phyloP scores from a whole-genome alignment of 2,329 filamentous ascomycete genomes.

The Tolypocladium nubicola region DNA sequence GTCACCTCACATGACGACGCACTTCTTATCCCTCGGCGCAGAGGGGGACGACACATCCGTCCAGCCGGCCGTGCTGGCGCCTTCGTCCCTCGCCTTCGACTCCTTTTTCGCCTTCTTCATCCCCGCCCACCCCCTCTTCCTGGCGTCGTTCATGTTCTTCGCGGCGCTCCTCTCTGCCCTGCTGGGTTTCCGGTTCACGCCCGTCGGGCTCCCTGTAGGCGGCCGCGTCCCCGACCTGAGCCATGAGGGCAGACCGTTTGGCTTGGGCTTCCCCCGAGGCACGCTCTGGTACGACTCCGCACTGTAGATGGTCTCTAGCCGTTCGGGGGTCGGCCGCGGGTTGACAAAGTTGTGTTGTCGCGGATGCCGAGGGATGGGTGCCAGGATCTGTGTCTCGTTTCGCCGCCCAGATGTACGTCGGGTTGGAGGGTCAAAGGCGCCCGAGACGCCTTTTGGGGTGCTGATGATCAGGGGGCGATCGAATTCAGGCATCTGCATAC shows the following conservation, averaged over 20 bases:
- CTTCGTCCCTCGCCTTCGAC: conserved; percentile 16
- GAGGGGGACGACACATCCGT: conserved; percentile 35
- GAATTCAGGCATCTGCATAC: conserved; percentile 15
- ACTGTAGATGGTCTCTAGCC: conserved; percentile 45
- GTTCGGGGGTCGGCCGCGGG: conserved; percentile 36
- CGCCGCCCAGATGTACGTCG: conserved; percentile 20
- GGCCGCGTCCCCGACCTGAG: conserved; percentile 23
- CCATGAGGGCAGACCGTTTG: conserved; percentile 19
- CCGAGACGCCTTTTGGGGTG: conserved; percentile 44
- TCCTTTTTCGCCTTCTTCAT: conserved; percentile 24
- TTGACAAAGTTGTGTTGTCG: conserved; percentile 21
- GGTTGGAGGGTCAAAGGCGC: conserved; percentile 37
- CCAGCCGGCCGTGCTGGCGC: conserved; percentile 37
- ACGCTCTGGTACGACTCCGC: conserved; percentile 11
- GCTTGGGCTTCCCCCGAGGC: conserved; percentile 6
- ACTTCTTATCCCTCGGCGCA: conserved; percentile 32
- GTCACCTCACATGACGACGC: conserved; percentile 36
- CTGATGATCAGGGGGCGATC: conserved; percentile 51
- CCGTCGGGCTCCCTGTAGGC: conserved; percentile 26
- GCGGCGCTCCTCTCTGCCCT: conserved; percentile 49
- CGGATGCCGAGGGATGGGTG: conserved; percentile 42
- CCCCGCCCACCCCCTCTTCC: conserved; percentile 44
- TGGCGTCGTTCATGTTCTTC: conserved; percentile 52
- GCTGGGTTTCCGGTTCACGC: conserved; percentile 37
- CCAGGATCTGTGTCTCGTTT: conserved; percentile 36